phyloP scores from a whole-genome alignment of 495 filamentous ascomycete genomes.

The Mytilinidion resinicola region DNA sequence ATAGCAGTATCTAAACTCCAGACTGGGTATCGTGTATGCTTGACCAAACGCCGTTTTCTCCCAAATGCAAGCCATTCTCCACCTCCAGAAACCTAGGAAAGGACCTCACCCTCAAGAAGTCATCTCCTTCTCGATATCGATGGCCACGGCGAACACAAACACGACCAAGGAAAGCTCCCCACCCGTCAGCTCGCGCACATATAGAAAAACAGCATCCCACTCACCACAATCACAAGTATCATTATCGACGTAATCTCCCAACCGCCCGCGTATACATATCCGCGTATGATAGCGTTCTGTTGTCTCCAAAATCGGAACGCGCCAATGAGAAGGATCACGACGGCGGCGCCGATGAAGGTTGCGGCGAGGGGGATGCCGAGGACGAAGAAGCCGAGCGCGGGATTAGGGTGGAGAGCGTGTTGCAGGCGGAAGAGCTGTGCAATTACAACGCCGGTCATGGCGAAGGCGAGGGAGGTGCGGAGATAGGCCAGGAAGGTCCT shows the following conservation, averaged over 20 bases:
- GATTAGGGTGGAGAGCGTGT: slow-evolving; percentile 37
- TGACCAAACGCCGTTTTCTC: no score
- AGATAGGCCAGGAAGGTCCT: slow-evolving; percentile 74
- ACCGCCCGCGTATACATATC: slow-evolving; percentile 59
- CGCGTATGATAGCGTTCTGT: slow-evolving; percentile 59
- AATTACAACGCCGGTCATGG: slow-evolving; percentile 59
- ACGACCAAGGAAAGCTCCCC: slow-evolving; percentile 15
- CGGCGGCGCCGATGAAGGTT: slow-evolving; percentile 51
- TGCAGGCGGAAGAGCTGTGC: slow-evolving; percentile 68
- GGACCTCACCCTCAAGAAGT: background rate
- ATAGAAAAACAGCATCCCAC: slow-evolving; percentile 30
- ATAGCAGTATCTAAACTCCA: no score
- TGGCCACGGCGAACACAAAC: slow-evolving; percentile 18
- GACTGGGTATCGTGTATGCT: no score
- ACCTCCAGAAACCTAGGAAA: background rate
- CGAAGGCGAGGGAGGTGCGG: slow-evolving; percentile 62
- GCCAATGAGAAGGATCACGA: slow-evolving; percentile 52
- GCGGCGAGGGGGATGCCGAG: slow-evolving; percentile 61
- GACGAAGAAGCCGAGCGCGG: slow-evolving; percentile 51
- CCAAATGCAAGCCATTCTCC: background rate
- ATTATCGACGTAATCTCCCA: slow-evolving; percentile 60
- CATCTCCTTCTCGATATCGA: slow-evolving; percentile 17
- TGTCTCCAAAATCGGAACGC: slow-evolving; percentile 62
- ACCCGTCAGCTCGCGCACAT: slow-evolving; percentile 7
- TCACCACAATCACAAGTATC: slow-evolving; percentile 44